Evolutionary conservation across 192 early-diverging fungal genomes (phyloP), one percentile per base, ranked within the genome.

Genomic region (Tieghemiomyces parasiticus): DNA sequence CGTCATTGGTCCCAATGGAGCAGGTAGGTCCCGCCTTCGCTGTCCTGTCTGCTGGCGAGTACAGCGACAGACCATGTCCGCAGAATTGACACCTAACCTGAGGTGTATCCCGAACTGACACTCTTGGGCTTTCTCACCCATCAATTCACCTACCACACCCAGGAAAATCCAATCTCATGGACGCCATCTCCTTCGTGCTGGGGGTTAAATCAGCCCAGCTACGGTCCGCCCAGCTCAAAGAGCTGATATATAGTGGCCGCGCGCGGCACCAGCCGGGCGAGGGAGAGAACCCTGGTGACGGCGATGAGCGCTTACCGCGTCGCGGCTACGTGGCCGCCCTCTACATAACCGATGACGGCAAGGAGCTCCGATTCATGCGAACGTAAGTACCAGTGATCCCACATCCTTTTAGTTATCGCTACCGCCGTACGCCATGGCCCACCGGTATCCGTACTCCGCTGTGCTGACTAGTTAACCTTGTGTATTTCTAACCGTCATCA

Each of bases 141-240:
- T 25, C 28, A 30, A 20, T 59, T 58, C 28, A 59, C 58, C 10
- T 20, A 45, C 25, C 25, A 52, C 47, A 26, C 32, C 26, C 31
- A 89, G 86, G 92, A 19, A 99, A 99, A 71, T 96, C 93, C 22
- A 99, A 99, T 66, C 76, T 97, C 24, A 99, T 99, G 94, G 96
- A 99, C 67, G 96, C 96, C 38, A 93, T 99, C 65, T 89, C 86
- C 31, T 99, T 99, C 79, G 96, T 99, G 1, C 78, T 99, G 25
- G 96, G 96, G 31, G 84, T 99, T 55, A 86, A 92, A 49, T 91
- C 91, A 4, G 55, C 79, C n/a, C 90, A 96, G 42, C 72, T 99
- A 60, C 86, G 96, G 9, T 96, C 93, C 0, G 67, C 84, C 19
- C 83, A 91, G 28, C 77, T 99, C 33, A 78, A 81, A 55, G 94